Conservation (phyloP, 495 filamentous ascomycete genomes). For the Daldinia decipiens region DNA sequence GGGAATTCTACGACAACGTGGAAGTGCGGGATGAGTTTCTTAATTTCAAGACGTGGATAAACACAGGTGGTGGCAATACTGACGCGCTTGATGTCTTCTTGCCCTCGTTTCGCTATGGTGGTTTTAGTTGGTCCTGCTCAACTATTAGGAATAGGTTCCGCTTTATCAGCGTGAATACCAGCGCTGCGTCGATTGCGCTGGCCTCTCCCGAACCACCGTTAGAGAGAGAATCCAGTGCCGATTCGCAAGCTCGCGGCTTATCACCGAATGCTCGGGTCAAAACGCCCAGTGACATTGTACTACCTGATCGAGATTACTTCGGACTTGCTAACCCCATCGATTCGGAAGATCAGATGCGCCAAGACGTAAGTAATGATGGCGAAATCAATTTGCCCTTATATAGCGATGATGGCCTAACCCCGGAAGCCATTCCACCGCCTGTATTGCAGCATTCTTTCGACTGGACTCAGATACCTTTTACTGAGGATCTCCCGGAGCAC, state of each 20-base stretch:
- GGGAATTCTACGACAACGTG: conserved; percentile 51
- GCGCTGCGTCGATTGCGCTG: conserved; percentile 39
- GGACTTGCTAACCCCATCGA: conserved; percentile 41
- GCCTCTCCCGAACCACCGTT: conserved; percentile 51
- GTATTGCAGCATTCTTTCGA: conserved; percentile 64
- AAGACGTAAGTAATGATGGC: conserved; percentile 27
- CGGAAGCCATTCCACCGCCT: conserved; percentile 32
- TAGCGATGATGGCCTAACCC: conserved; percentile 45
- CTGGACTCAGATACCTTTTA: conserved; percentile 72
- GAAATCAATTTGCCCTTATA: conserved; percentile 28
- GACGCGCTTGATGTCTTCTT: conserved; percentile 58
- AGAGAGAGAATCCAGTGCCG: conserved; percentile 41
- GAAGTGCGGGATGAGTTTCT: conserved; percentile 55
- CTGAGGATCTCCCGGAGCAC: conserved; percentile 66
- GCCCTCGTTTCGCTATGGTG: conserved; percentile 63
- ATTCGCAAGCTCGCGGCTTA: conserved; percentile 39
- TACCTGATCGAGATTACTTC: conserved; percentile 54
- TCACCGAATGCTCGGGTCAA: conserved; percentile 42
- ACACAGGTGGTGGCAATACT: conserved; percentile 59
- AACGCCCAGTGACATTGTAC: conserved; percentile 44
- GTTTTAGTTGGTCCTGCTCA: conserved; percentile 70
- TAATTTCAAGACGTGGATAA: conserved; percentile 71
- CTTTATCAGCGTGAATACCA: conserved; percentile 63
- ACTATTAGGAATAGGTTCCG: conserved; percentile 71
- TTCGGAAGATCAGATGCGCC: conserved; percentile 32